A percentile compares a stretch with the other conserved stretches of the same genome.
Evolutionary conservation across 805 yeast species (phyloP).

Genomic region (Trichomonascus vanleenenianus): DNA sequence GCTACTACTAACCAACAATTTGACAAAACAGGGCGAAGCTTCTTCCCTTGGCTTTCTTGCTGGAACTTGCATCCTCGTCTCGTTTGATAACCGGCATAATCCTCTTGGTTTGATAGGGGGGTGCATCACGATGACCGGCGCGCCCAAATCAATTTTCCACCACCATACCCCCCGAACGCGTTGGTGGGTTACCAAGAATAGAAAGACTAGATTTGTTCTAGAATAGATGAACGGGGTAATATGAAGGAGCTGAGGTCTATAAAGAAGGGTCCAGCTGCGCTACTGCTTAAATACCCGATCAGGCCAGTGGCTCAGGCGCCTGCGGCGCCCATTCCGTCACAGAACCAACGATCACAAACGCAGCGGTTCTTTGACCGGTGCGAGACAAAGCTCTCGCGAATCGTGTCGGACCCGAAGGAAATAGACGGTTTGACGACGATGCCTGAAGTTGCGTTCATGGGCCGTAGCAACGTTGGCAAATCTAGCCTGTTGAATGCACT

Average conservation of each 20-base stretch:
- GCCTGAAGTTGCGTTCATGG: conserved; percentile 73
- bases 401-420: conserved; percentile 23
- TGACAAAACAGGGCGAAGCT: too few relatives aligned
- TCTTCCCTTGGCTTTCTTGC: too few relatives aligned
- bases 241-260: conserved; percentile 3
- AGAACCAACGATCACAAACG: not conserved
- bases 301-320: not conserved
- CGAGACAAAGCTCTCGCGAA: conserved; percentile 21
- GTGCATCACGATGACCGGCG: too few relatives aligned
- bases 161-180: too few relatives aligned
- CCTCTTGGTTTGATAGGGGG: too few relatives aligned
- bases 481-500: conserved; percentile 65
- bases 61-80: too few relatives aligned
- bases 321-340: not conserved
- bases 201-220: too few relatives aligned
- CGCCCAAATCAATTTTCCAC: too few relatives aligned
- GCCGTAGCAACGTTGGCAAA: conserved; percentile 83
- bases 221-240: too few relatives aligned
- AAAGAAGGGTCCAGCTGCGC: conserved; percentile 3
- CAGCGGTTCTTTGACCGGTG: conserved; percentile 21
- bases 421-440: conserved; percentile 24
- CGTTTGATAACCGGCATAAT: too few relatives aligned
- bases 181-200: too few relatives aligned
- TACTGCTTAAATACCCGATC: not conserved
- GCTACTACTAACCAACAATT: too few relatives aligned